Evolutionary conservation across 1,284 basidiomycete species (phyloP), one percentile per base, ranked within the genome.

Genomic region (Pascua guehoae): DNA sequence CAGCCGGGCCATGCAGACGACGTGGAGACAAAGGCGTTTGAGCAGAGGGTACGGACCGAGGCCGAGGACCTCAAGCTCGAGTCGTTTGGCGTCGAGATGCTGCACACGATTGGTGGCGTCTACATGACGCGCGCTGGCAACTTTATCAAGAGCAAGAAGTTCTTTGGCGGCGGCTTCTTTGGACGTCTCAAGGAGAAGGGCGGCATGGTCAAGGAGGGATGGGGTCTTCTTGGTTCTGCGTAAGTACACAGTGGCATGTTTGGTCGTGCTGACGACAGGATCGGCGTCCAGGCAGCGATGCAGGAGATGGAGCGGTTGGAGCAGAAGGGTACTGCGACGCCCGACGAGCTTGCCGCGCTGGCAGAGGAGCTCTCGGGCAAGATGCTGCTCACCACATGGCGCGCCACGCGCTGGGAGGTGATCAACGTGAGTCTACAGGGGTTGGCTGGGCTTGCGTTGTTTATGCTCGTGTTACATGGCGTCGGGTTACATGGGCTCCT

Each of bases 41-140:
- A 89, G 74, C 81, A 82, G 53, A 85, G 83, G 75, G 90, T 97
- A 76, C 83, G 79, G 70, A 81, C 84, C 46, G 96, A 99, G 76
- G 92, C 91, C 1, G 92, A 97, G 64, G 96, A 99, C 79, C 76
- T 99, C 69, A 98, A 98, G 81, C 79, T 98, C 57, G 96, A 99
- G 80, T 95, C 91, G 65, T 99, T 99, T 75, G 96, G 96, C 56
- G 87, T 98, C 44, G 95, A 98, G 84, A 87, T 94, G 63, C 63
- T 79, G 58, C 41, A 53, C 47, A 86, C 89, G 12, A 93, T 94
- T 66, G 90, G 91, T 3, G 86, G 83, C 56, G 86, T 97, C 40
- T 98, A 98, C 75, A 87, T 92, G 68, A 89, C 88, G 81, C 98
- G 97, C 78, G 89, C 90, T 3, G 86, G 89, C 41, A 91, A 91